Evolutionary conservation across 106 monocot species (phyloP), one percentile per base, ranked within the genome.

Genomic region (Gastrodia elata): DNA sequence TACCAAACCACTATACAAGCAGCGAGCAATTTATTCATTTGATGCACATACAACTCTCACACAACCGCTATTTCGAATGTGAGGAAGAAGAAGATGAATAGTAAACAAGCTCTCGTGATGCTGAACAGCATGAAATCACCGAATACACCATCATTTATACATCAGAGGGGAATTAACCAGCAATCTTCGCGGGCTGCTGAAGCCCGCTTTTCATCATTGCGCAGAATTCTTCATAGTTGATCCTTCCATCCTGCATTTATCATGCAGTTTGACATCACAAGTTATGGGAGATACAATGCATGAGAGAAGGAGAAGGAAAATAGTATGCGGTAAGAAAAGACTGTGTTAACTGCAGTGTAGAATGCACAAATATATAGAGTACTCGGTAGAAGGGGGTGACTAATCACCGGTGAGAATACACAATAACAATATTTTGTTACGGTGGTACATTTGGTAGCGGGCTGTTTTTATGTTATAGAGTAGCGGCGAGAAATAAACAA

Each of bases 191-290:
- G 35, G 67, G 37, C 0, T 35, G 67, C 18, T 75, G 83, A 5
- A 71, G 2, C 32, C 86, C 86, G 26, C 83, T 70, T 76, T 52
- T 83, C 86, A 87, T 87, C 86, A 87, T 87, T 4, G 83, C 75
- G 37, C 83, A 80, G 59, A 87, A 87, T 72, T 87, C 83, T 5
- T 87, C 86, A 48, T 87, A 87, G 70, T 87, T 87, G 41, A 87
- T 87, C 74, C 79, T 83, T 65, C 83, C 83, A 83, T 83, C 83
- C 82, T 82, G 40, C 39, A 81, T 15, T 69, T 36, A 69, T 39
- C n/a, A n/a, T n/a, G n/a, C n/a, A 15, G 15, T 4, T 4, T 56
- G n/a, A n/a, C n/a, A n/a, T n/a, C n/a, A 14, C 6, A 14, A 14
- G 14, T 43, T 14, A 43, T 8, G 14, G 43, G 14, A 8, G 14